These are phyloP conservation scores for Xylaria sp. DNA, from an alignment of 495 filamentous ascomycete genomes.

Conservation along the genomic window DNA sequence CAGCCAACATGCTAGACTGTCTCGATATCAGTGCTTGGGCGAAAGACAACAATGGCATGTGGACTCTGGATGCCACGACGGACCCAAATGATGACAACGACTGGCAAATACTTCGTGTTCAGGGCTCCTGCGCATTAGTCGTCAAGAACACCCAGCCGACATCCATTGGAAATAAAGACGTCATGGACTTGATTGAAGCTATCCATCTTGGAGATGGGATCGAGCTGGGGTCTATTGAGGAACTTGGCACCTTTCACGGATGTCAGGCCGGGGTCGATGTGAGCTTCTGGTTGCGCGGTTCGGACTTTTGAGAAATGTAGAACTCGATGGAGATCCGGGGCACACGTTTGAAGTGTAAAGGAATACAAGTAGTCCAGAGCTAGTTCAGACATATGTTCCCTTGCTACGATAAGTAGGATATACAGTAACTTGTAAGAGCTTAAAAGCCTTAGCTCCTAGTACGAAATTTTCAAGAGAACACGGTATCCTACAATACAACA, in stretches of 20 bases:
- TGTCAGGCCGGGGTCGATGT: constrained; percentile 22
- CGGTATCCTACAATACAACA: too few relatives aligned
- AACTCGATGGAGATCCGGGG: not conserved
- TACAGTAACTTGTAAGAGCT: too few relatives aligned
- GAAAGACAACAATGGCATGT: constrained; percentile 22
- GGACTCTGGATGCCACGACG: constrained; percentile 19
- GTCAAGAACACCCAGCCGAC: constrained; percentile 28
- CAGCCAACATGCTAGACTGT: constrained; percentile 27
- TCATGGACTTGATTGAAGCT: constrained; percentile 20
- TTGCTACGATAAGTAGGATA: not conserved
- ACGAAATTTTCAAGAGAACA: too few relatives aligned
- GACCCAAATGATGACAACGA: constrained; percentile 9
- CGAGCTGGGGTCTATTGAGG: constrained; percentile 7
- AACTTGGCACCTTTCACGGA: not conserved
- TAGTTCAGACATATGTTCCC: not conserved
- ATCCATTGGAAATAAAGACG: constrained; percentile 28
- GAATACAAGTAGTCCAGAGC: not conserved
- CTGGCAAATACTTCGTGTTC: constrained; percentile 21
- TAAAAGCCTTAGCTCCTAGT: too few relatives aligned
- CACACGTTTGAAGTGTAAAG: not conserved
- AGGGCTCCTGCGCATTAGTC: constrained; percentile 22
- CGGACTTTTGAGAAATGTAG: not conserved
- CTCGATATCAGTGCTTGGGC: constrained; percentile 21
- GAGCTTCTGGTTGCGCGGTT: constrained; percentile 24
- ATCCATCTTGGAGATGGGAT: constrained; percentile 7